phyloP scores from a whole-genome alignment of 441 rosid genomes.

The Pelargonium fulgidum region DNA sequence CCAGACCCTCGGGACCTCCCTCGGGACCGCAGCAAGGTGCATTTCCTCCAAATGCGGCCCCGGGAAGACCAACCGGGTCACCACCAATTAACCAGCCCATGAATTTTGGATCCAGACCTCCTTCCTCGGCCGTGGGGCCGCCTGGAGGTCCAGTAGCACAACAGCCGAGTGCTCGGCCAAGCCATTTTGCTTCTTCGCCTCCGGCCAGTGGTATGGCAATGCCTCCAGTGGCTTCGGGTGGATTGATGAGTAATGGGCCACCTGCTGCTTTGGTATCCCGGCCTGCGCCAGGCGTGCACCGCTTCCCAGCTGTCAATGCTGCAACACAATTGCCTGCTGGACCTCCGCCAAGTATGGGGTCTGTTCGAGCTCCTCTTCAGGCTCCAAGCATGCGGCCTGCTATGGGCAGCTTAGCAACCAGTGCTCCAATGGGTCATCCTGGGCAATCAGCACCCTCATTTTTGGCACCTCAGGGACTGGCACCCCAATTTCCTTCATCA shows the following conservation, averaged over 20 bases:
- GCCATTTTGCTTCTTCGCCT: slow-evolving; percentile 31
- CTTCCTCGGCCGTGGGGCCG: slow-evolving; percentile 25
- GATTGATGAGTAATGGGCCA: slow-evolving; percentile 60
- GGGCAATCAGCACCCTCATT: slow-evolving; percentile 30
- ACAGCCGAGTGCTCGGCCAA: slow-evolving; percentile 21
- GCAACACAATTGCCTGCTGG: slow-evolving; percentile 45
- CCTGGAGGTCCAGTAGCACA: slow-evolving; percentile 27
- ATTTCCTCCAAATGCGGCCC: slow-evolving; percentile 40
- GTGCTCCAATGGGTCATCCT: slow-evolving; percentile 32
- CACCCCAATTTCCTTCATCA: slow-evolving; percentile 17
- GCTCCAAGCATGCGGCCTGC: slow-evolving; percentile 37
- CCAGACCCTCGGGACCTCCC: slow-evolving; percentile 50
- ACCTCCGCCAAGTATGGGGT: slow-evolving; percentile 40
- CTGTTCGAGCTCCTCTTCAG: slow-evolving; percentile 43
- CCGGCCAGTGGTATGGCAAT: slow-evolving; percentile 23
- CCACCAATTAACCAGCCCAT: slow-evolving; percentile 40
- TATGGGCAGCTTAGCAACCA: slow-evolving; percentile 23
- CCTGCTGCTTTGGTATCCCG: slow-evolving; percentile 33
- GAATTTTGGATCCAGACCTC: slow-evolving; percentile 59
- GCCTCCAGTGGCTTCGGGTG: slow-evolving; percentile 41
- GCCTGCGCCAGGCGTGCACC: slow-evolving; percentile 40
- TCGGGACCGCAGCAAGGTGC: slow-evolving; percentile 39
- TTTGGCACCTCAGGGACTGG: slow-evolving; percentile 35
- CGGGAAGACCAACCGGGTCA: slow-evolving; percentile 51
- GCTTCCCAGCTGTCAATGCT: slow-evolving; percentile 33